Evolutionary conservation across 176 grass and related monocot genomes (phyloP).

Genomic region (Rhynchospora tenuis): DNA sequence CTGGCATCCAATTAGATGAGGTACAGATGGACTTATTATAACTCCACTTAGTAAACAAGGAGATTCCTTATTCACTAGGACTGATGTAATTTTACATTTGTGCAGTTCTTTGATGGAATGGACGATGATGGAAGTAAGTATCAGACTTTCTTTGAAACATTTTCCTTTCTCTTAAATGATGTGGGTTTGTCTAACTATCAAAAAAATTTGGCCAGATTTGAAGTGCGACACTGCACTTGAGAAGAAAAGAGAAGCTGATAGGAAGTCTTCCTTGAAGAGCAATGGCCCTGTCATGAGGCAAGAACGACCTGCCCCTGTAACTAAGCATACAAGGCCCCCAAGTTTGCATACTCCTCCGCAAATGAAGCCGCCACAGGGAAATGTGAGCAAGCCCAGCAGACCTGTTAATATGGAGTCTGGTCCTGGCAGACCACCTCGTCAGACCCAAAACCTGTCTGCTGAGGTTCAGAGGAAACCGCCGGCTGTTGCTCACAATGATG

Average conservation of each 20-base stretch:
- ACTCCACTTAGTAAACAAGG: constrained; percentile 5
- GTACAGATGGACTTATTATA: constrained; percentile 31
- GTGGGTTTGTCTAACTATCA: neutral
- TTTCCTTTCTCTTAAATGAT: neutral
- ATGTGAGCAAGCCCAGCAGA: constrained; percentile 28
- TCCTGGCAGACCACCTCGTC: constrained; percentile 2
- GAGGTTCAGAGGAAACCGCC: constrained; percentile 41
- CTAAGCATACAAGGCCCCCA: constrained; percentile 44
- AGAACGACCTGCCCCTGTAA: constrained; percentile 28
- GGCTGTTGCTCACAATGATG: constrained; percentile 31
- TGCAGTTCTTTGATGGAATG: constrained; percentile 93
- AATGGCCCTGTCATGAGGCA: constrained; percentile 21
- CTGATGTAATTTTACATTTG: neutral
- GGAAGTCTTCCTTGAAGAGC: neutral
- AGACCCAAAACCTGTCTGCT: constrained; percentile 13
- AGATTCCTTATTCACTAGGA: constrained; percentile 28
- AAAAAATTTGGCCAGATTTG: constrained; percentile 45
- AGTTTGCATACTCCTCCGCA: constrained; percentile 9
- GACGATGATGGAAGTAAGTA: constrained; percentile 97
- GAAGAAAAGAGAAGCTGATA: neutral
- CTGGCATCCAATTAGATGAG: constrained; percentile 64
- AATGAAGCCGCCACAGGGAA: constrained; percentile 11
- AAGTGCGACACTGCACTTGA: constrained; percentile 30
- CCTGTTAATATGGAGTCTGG: constrained; percentile 11
- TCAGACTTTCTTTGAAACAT: neutral